phyloP scores from a whole-genome alignment of 345 rosid genomes.

The Bruguiera sexangula region DNA sequence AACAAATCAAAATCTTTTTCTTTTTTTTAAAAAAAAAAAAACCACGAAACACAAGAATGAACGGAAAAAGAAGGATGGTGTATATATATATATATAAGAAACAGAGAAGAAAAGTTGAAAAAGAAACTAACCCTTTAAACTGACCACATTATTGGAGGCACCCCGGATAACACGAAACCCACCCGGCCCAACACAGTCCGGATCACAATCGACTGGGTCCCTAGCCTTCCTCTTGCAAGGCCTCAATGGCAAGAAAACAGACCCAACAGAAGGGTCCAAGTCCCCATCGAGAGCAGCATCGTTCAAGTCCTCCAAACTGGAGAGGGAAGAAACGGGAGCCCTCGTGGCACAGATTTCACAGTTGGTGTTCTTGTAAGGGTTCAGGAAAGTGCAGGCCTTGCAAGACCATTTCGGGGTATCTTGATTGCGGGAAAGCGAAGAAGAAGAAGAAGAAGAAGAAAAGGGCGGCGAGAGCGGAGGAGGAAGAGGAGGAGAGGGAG shows the following conservation, averaged over 20 bases:
- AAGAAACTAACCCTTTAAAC: slow-evolving; percentile 34
- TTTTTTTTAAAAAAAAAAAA: neutral
- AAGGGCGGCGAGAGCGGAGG: neutral
- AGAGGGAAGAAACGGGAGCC: slow-evolving; percentile 39
- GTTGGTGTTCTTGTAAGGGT: slow-evolving; percentile 56
- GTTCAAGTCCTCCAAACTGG: slow-evolving; percentile 48
- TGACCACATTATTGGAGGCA: slow-evolving; percentile 25
- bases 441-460: slow-evolving; percentile 22
- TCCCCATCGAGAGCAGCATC: slow-evolving; percentile 38
- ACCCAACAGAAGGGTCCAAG: slow-evolving; percentile 59
- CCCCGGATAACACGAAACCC: slow-evolving; percentile 29
- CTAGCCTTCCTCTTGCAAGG: slow-evolving; percentile 60
- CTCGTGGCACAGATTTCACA: slow-evolving; percentile 72
- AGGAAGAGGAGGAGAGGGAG: slow-evolving; percentile 23
- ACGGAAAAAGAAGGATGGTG: neutral
- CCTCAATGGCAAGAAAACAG: slow-evolving; percentile 79
- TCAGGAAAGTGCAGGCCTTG: slow-evolving; percentile 86
- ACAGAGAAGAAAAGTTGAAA: too few species aligned
- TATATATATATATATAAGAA: too few species aligned
- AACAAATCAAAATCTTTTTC: too few species aligned
- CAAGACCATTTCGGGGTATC: slow-evolving; percentile 65
- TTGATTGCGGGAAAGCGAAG: slow-evolving; percentile 21
- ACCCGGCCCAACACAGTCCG: slow-evolving; percentile 25
- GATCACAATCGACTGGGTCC: slow-evolving; percentile 30
- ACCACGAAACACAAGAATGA: neutral